These are phyloP conservation scores for Vigna reflexopilosa DNA, from an alignment of 306 rosid species.

Conservation along the genomic window DNA sequence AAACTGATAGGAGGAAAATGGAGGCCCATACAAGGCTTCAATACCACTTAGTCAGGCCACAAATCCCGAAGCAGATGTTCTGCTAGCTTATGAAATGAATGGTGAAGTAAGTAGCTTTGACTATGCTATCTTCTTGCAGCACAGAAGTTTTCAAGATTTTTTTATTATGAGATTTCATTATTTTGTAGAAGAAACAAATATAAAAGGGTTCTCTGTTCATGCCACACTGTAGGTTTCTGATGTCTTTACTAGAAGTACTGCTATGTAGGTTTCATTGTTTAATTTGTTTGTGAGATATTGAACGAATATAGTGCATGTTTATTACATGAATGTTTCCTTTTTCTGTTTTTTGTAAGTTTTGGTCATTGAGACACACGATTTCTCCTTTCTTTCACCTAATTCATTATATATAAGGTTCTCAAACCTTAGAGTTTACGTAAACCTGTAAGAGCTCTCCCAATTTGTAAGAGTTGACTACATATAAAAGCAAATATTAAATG, in stretches of 20 bases:
- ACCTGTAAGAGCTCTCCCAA: too few relatives aligned
- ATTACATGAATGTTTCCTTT: not conserved
- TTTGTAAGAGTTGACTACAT: too few relatives aligned
- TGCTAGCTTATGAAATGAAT: constrained; percentile 98
- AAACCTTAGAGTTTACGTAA: too few relatives aligned
- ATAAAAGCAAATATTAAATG: too few relatives aligned
- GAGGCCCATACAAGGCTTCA: constrained; percentile 98
- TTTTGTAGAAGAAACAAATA: too few relatives aligned
- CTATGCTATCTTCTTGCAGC: not conserved
- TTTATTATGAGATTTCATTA: too few relatives aligned
- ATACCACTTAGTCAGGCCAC: constrained; percentile 93
- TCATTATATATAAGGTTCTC: not conserved
- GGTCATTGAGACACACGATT: not conserved
- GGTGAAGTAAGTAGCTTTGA: constrained; percentile 73
- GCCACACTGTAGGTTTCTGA: not conserved
- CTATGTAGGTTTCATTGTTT: constrained; percentile 9
- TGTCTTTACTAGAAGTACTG: not conserved
- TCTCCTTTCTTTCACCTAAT: not conserved
- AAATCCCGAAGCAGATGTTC: constrained; percentile 90
- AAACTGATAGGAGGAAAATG: constrained; percentile 80
- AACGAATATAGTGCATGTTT: constrained; percentile 5
- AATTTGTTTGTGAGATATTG: constrained; percentile 3
- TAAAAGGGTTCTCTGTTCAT: too few relatives aligned
- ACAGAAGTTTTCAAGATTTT: too few relatives aligned
- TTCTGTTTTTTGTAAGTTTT: not conserved